A percentile compares a stretch with the other conserved stretches of the same genome.
Evolutionary conservation across 2,329 filamentous ascomycete species (phyloP).

Genomic region (Teratosphaeriaceae sp.): DNA sequence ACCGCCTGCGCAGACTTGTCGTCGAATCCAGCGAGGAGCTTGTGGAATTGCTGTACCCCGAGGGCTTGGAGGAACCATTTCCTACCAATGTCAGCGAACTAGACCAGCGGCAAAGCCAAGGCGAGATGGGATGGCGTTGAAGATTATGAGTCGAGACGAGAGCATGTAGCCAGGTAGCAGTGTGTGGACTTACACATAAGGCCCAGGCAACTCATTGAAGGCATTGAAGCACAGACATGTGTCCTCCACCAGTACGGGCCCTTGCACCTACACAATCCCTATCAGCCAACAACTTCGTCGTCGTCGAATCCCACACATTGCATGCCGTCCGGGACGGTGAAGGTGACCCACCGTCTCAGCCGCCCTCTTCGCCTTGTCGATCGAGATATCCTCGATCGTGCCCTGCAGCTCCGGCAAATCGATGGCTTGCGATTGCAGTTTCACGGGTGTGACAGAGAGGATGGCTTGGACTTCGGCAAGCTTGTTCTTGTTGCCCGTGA

Average conservation of each 20-base stretch:
- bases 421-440: constrained; percentile 65
- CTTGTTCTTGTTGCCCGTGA: constrained; percentile 95
- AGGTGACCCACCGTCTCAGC: constrained; percentile 60
- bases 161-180: background rate
- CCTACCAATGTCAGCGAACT: constrained; percentile 42
- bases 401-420: constrained; percentile 90
- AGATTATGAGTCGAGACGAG: background rate
- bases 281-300: too few species aligned
- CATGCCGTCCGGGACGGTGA: too few species aligned
- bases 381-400: constrained; percentile 82
- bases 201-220: constrained; percentile 82
- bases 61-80: constrained; percentile 89
- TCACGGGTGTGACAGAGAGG: constrained; percentile 60
- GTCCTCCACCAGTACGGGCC: constrained; percentile 91
- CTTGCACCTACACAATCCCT: constrained; percentile 54
- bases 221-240: constrained; percentile 92
- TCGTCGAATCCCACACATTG: too few species aligned
- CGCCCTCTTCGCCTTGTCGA: constrained; percentile 77
- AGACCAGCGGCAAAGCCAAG: too few species aligned
- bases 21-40: constrained; percentile 77
- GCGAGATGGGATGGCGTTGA: too few species aligned
- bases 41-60: constrained; percentile 81
- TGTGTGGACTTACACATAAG: constrained; percentile 77
- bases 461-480: constrained; percentile 84
- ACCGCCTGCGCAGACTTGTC: constrained; percentile 91